Percentiles rank a stretch among this genome's conserved stretches.
Evolutionary conservation across 1,284 basidiomycete species (phyloP).

Genomic region (Irpex rosettiformis): DNA sequence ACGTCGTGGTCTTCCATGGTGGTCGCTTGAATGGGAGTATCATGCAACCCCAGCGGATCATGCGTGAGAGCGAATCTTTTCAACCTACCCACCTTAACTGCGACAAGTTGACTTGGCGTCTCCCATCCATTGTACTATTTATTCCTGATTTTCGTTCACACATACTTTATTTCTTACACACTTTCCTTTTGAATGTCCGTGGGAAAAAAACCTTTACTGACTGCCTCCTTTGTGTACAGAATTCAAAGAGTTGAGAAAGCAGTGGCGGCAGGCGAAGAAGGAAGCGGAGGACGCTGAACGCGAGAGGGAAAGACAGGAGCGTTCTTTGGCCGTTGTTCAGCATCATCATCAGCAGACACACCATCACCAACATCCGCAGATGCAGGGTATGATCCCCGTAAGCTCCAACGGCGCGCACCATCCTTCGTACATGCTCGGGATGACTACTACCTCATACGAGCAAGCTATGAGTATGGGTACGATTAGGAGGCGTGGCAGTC

Average conservation of each 20-base stretch:
- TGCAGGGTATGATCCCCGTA: neutral
- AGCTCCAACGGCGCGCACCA: neutral
- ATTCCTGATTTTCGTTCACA: neutral
- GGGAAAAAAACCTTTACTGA: slow-evolving; percentile 2
- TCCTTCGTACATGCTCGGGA: slow-evolving; percentile 2
- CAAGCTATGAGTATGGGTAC: slow-evolving; percentile 5
- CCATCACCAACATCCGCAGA: slow-evolving; percentile 8
- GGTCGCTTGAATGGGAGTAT: too few relatives aligned
- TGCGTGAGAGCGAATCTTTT: neutral
- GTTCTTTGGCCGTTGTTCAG: neutral
- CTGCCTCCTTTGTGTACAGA: slow-evolving; percentile 46
- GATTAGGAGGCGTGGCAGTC: slow-evolving; percentile 9
- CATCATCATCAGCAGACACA: slow-evolving; percentile 1
- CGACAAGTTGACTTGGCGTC: neutral
- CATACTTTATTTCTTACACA: slow-evolving; percentile 5
- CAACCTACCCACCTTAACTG: neutral
- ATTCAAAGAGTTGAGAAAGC: slow-evolving; percentile 96
- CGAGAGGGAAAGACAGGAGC: slow-evolving; percentile 23
- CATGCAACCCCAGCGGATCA: too few relatives aligned
- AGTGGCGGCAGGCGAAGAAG: slow-evolving; percentile 93
- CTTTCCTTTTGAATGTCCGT: slow-evolving; percentile 10
- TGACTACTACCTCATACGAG: neutral
- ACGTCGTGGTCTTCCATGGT: too few relatives aligned
- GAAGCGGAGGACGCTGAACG: slow-evolving; percentile 41
- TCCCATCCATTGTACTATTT: neutral